Evolutionary conservation across 2,329 filamentous ascomycete genomes (phyloP), one percentile per base, ranked within the genome.

Genomic region (Herpotrichia juniperi): DNA sequence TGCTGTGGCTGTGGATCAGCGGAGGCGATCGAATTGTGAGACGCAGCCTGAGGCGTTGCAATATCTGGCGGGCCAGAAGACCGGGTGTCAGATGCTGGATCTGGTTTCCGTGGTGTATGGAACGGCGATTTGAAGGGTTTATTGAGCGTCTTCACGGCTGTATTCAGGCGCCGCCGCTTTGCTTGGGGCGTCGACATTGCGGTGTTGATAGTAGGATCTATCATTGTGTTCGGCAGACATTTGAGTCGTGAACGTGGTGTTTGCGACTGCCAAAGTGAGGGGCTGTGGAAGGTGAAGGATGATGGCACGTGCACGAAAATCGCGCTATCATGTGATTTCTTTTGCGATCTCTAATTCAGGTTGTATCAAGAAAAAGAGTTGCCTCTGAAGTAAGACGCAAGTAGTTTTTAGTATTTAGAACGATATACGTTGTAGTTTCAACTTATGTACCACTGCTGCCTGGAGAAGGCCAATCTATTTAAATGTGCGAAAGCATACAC

Each of bases 81-180:
- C 30, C 31, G 47, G 12, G 42, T 44, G 9, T 53, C 40, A 12
- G 22, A 48, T 12, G 45, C 32, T 9, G 57, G 62, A 12, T 61
- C 60, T 28, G 62, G 61, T 48, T 66, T 70, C 46, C 68, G 53
- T 21, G 78, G 76, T 31, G 77, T 80, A 59, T 81, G 83, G 54
- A 88, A 81, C 12, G 87, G 88, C 40, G 88, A 90, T 59, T 87
- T 86, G 76, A 91, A 91, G 0, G 88, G 88, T 66, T 87, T 88
- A 56, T 82, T 81, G 42, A 90, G 81, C 6, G 82, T 81, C n/a
- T 78, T 79, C 19, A 80, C 74, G 32, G 83, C 80, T 39, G 81
- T 76, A 51, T 87, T 80, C 56, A 88, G 75, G 58, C 85, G 83
- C 54, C 87, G 85, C 44, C 86, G 83, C 76, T 90, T 90, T 51